A percentile compares a stretch with the other conserved stretches of the same genome.
Evolutionary conservation across 2,329 filamentous ascomycete genomes (phyloP).

Genomic region (Fusarium stilboides): DNA sequence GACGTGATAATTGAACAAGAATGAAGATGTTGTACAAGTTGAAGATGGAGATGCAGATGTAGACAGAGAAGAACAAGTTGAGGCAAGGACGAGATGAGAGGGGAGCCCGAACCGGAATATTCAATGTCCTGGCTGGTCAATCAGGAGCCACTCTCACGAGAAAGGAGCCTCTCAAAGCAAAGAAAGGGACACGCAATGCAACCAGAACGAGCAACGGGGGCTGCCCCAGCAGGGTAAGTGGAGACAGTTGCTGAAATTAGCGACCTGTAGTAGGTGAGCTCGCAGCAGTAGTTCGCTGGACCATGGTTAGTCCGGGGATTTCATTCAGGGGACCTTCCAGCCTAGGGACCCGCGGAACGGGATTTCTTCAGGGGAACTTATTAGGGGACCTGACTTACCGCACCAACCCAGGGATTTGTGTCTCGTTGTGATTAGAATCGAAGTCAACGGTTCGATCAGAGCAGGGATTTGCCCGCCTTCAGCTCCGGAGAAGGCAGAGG

Average conservation of each 20-base stretch:
- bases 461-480: conserved; percentile 26
- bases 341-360: conserved; percentile 11
- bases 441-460: conserved; percentile 25
- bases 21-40: conserved; percentile 26
- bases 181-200: conserved; percentile 48
- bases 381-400: conserved; percentile 17
- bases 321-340: conserved; percentile 32
- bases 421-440: conserved; percentile 26
- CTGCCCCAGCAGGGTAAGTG: conserved; percentile 23
- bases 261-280: conserved; percentile 31
- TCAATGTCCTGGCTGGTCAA: conserved; percentile 44
- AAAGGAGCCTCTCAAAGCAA: conserved; percentile 38
- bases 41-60: conserved; percentile 23
- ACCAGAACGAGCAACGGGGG: conserved; percentile 39
- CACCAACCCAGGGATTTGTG: conserved; percentile 8
- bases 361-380: conserved; percentile 32
- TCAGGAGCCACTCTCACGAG: conserved; percentile 44
- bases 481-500: conserved; percentile 16
- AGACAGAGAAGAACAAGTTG: conserved; percentile 32
- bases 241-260: conserved; percentile 39
- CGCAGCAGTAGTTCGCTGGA: conserved; percentile 40
- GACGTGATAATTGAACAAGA: conserved; percentile 21
- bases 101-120: conserved; percentile 45
- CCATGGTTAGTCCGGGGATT: conserved; percentile 45
- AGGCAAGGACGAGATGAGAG: conserved; percentile 45